Evolutionary conservation across 2,329 filamentous ascomycete species (phyloP).

Genomic region (Colletotrichum melonis): DNA sequence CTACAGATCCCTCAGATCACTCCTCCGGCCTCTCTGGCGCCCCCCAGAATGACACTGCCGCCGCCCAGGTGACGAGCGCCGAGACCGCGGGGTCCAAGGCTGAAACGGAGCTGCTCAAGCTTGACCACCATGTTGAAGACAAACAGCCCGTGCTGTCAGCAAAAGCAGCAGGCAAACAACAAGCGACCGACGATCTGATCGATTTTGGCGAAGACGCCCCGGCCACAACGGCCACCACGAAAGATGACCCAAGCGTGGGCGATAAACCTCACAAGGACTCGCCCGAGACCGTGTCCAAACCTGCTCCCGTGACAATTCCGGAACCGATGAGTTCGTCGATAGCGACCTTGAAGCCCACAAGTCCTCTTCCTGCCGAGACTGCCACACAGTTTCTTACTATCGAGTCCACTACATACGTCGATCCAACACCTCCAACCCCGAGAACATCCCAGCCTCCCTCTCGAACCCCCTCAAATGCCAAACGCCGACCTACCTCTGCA

Average conservation of each 20-base stretch:
- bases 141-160: slow-evolving; percentile 18
- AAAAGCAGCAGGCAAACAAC: slow-evolving; percentile 27
- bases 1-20: slow-evolving; percentile 28
- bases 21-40: slow-evolving; percentile 28
- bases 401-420: slow-evolving; percentile 62
- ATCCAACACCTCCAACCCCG: slow-evolving; percentile 69
- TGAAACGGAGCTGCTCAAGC: slow-evolving; percentile 25
- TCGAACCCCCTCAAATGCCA: slow-evolving; percentile 66
- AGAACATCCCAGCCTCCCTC: slow-evolving; percentile 67
- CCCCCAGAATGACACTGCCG: slow-evolving; percentile 24
- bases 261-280: slow-evolving; percentile 6
- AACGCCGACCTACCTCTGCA: slow-evolving; percentile 56
- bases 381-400: slow-evolving; percentile 58
- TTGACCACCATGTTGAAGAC: neutral
- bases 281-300: neutral
- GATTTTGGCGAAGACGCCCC: slow-evolving; percentile 32
- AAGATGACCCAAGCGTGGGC: neutral
- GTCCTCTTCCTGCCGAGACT: slow-evolving; percentile 49
- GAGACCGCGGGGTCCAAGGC: slow-evolving; percentile 34
- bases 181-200: slow-evolving; percentile 32
- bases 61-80: slow-evolving; percentile 37
- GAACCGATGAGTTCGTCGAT: slow-evolving; percentile 58
- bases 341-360: slow-evolving; percentile 60
- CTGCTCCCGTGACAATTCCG: neutral
- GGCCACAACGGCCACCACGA: neutral